phyloP scores from a whole-genome alignment of 345 rosid species.

The Toxicodendron radicans region DNA sequence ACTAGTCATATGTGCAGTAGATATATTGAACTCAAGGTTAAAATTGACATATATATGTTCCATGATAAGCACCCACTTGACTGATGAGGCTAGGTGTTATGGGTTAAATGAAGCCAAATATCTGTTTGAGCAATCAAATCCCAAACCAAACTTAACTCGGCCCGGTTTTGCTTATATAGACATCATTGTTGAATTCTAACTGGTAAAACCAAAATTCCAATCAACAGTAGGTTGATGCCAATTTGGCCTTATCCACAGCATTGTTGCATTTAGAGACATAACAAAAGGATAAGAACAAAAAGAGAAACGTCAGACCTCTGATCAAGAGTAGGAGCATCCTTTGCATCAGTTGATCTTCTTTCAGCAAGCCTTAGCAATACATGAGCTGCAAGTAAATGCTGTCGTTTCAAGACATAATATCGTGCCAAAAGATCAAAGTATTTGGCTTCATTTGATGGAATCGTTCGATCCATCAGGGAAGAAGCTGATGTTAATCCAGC shows the following conservation, averaged over 20 bases:
- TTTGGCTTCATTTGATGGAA: conserved; percentile 68
- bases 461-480: conserved; percentile 55
- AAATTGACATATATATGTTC: background rate
- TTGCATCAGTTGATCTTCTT: conserved; percentile 63
- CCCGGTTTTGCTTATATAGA: background rate
- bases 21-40: background rate
- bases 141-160: background rate
- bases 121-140: conserved; percentile 3
- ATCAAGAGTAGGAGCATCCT: conserved; percentile 67
- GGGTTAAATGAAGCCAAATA: background rate
- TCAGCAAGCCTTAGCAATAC: conserved; percentile 89
- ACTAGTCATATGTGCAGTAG: too few species aligned
- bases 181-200: background rate
- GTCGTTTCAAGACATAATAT: conserved; percentile 89
- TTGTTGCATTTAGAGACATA: background rate
- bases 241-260: background rate
- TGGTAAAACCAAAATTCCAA: background rate
- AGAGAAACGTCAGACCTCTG: conserved; percentile 55
- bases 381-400: conserved; percentile 95
- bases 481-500: conserved; percentile 49
- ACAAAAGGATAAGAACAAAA: background rate
- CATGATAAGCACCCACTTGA: too few species aligned
- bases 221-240: conserved; percentile 3
- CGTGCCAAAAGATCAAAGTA: conserved; percentile 87
- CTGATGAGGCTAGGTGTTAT: background rate